phyloP scores from a whole-genome alignment of 2,329 filamentous ascomycete species.

The Drechslerella dactyloides region DNA sequence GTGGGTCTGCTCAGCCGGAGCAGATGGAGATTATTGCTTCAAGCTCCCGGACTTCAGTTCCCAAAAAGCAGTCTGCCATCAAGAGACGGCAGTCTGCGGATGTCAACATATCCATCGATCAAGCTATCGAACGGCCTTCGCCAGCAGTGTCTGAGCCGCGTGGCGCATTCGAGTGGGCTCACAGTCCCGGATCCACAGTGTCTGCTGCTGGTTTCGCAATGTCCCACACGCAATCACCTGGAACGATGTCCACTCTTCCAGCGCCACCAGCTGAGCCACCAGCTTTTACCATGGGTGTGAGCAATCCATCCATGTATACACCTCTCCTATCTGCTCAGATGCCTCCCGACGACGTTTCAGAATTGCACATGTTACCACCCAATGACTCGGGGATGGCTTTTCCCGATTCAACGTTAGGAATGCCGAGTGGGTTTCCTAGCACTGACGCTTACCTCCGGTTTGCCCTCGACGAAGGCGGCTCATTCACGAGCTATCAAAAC shows the following conservation, averaged over 20 bases:
- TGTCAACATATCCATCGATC: neutral
- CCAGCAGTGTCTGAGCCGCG: slow-evolving; percentile 17
- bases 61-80: neutral
- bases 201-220: neutral
- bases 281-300: neutral
- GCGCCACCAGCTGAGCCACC: slow-evolving; percentile 4
- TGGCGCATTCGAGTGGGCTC: slow-evolving; percentile 18
- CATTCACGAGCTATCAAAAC: too few relatives aligned
- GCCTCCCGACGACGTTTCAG: neutral
- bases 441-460: neutral
- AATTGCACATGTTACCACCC: neutral
- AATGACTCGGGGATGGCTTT: neutral
- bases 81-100: neutral
- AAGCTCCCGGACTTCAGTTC: neutral
- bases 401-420: neutral
- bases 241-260: neutral
- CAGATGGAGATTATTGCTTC: too few relatives aligned
- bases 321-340: neutral
- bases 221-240: neutral
- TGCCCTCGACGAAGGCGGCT: neutral
- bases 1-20: too few relatives aligned
- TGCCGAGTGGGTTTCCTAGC: neutral
- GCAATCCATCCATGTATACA: neutral
- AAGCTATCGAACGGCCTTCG: slow-evolving; percentile 11
- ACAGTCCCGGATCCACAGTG: slow-evolving; percentile 16